These are phyloP conservation scores for Daphne laureola DNA, from an alignment of 441 rosid genomes.

Conservation along the genomic window DNA sequence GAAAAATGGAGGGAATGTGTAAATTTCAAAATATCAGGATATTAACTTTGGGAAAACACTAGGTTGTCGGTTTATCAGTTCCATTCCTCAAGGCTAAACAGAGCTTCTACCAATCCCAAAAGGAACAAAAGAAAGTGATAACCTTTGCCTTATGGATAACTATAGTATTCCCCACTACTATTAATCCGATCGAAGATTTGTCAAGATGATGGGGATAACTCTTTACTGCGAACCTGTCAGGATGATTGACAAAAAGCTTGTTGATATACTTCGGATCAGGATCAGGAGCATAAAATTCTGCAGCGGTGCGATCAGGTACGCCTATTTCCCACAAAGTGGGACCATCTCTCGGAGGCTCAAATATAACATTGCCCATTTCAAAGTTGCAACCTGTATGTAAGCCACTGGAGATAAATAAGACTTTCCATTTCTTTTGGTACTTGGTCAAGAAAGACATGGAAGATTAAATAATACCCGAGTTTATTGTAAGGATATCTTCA, in stretches of 20 bases:
- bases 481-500: slow-evolving; percentile 27
- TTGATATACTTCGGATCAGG: slow-evolving; percentile 45
- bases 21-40: too few relatives aligned
- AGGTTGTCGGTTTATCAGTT: too few relatives aligned
- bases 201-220: not conserved
- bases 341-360: slow-evolving; percentile 45
- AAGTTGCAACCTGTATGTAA: slow-evolving; percentile 20
- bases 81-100: too few relatives aligned
- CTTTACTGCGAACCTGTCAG: slow-evolving; percentile 29
- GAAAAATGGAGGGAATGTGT: too few relatives aligned
- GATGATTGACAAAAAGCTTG: slow-evolving; percentile 26
- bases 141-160: too few relatives aligned
- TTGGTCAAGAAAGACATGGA: not conserved
- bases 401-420: not conserved
- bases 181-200: too few relatives aligned
- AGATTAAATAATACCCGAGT: slow-evolving; percentile 27
- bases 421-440: slow-evolving; percentile 5
- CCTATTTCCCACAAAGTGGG: slow-evolving; percentile 77
- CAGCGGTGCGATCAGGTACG: slow-evolving; percentile 56
- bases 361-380: slow-evolving; percentile 29
- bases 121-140: too few relatives aligned
- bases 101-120: too few relatives aligned
- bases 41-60: too few relatives aligned
- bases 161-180: too few relatives aligned
- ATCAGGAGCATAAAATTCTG: slow-evolving; percentile 57